Conservation (phyloP, 805 yeast genomes). For the Wickerhamomyces bovis region DNA sequence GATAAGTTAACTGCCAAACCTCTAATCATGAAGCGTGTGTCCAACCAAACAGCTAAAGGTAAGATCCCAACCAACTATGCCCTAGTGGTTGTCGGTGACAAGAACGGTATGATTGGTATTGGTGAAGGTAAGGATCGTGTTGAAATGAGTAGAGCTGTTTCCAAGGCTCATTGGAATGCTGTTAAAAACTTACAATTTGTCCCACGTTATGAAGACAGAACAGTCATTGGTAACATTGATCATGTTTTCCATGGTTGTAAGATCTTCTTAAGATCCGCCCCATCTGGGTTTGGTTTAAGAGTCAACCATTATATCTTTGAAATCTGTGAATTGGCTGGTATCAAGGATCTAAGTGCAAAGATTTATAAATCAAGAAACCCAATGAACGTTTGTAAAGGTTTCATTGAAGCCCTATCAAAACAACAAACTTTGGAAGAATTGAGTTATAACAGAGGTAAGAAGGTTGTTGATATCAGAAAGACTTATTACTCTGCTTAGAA, state of each 20-base stretch:
- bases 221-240: conserved; percentile 79
- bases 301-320: conserved; percentile 88
- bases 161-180: conserved; percentile 91
- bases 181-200: conserved; percentile 75
- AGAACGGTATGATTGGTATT: conserved; percentile 87
- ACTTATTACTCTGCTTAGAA: conserved; percentile 65
- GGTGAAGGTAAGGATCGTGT: conserved; percentile 92
- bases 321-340: conserved; percentile 89
- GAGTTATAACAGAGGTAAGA: conserved; percentile 90
- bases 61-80: conserved; percentile 79
- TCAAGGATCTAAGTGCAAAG: conserved; percentile 87
- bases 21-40: conserved; percentile 69
- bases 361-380: conserved; percentile 89
- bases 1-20: conserved; percentile 58
- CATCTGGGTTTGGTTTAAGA: conserved; percentile 89
- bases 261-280: conserved; percentile 76
- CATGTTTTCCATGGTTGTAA: conserved; percentile 84
- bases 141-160: conserved; percentile 66
- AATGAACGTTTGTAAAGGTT: conserved; percentile 90
- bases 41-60: conserved; percentile 90
- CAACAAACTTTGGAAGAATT: conserved; percentile 83
- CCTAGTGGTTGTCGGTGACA: conserved; percentile 86
- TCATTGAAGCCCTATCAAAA: conserved; percentile 75
- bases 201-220: conserved; percentile 87
- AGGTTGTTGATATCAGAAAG: conserved; percentile 86